Conservation (phyloP, 805 yeast genomes). For the Nakazawaea pomicola region DNA sequence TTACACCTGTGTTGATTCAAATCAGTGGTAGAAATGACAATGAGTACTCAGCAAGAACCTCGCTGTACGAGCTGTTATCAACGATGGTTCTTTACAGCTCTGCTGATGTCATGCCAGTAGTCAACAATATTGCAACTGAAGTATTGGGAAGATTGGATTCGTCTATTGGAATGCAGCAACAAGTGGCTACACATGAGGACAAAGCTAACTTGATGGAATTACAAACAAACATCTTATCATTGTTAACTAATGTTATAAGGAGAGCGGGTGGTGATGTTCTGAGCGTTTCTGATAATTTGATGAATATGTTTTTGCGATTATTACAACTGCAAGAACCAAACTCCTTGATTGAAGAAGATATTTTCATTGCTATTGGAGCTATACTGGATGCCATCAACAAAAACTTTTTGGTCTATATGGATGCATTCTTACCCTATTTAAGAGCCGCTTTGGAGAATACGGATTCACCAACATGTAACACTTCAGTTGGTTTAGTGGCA, state of each 20-base stretch:
- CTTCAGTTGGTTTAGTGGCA: conserved; percentile 93
- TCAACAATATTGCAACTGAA: conserved; percentile 71
- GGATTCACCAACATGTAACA: conserved; percentile 76
- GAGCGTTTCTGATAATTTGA: conserved; percentile 73
- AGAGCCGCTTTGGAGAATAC: conserved; percentile 74
- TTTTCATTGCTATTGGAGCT: conserved; percentile 87
- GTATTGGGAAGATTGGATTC: conserved; percentile 67
- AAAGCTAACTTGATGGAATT: conserved; percentile 78
- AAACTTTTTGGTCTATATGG: conserved; percentile 71
- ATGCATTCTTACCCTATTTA: conserved; percentile 77
- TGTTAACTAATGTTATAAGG: conserved; percentile 79
- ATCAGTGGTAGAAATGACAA: conserved; percentile 73
- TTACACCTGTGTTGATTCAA: conserved; percentile 66
- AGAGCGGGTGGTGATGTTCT: conserved; percentile 64
- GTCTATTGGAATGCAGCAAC: conserved; percentile 57
- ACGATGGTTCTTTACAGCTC: conserved; percentile 75
- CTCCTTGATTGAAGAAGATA: conserved; percentile 88
- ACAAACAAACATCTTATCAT: conserved; percentile 74
- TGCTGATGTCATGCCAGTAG: conserved; percentile 58
- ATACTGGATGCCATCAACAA: conserved; percentile 77
- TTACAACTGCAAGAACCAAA: conserved; percentile 55
- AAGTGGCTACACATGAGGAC: conserved; percentile 63
- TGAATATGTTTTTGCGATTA: conserved; percentile 76
- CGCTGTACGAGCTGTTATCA: conserved; percentile 94
- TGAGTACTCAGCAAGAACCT: conserved; percentile 83